These are phyloP conservation scores for Apiospora saccharicola DNA, from an alignment of 2,329 filamentous ascomycete species.

Conservation along the genomic window DNA sequence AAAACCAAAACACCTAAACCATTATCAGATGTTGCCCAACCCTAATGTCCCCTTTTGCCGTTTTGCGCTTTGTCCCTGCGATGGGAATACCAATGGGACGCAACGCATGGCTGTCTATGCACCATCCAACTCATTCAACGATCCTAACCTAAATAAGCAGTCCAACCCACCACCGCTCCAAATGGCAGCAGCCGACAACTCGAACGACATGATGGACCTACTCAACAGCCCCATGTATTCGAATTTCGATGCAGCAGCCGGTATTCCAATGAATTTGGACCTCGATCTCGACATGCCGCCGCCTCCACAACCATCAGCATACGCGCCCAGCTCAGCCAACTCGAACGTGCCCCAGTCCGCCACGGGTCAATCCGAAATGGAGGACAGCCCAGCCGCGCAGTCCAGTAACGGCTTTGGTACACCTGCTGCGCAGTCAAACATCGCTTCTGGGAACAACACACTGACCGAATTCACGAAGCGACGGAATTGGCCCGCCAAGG, in stretches of 20 bases:
- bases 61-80: slow-evolving; percentile 18
- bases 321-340: slow-evolving; percentile 26
- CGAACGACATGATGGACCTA: slow-evolving; percentile 51
- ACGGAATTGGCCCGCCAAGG: slow-evolving; percentile 83
- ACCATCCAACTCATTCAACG: slow-evolving; percentile 20
- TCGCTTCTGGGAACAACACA: slow-evolving; percentile 45
- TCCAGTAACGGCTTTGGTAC: slow-evolving; percentile 44
- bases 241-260: slow-evolving; percentile 38
- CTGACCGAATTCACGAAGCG: slow-evolving; percentile 67
- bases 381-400: slow-evolving; percentile 44
- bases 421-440: slow-evolving; percentile 31
- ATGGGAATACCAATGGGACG: slow-evolving; percentile 19
- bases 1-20: background rate
- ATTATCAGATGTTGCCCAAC: slow-evolving; percentile 2
- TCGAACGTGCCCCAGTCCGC: background rate
- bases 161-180: slow-evolving; percentile 25
- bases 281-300: slow-evolving; percentile 38
- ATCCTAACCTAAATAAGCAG: slow-evolving; percentile 21
- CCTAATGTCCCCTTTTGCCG: background rate
- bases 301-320: slow-evolving; percentile 38
- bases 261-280: slow-evolving; percentile 55
- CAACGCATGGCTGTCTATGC: slow-evolving; percentile 19
- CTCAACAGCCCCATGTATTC: slow-evolving; percentile 52
- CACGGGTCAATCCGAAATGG: slow-evolving; percentile 24
- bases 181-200: slow-evolving; percentile 37